phyloP scores from a whole-genome alignment of 1,284 basidiomycete genomes.

The Cronartium quercuum region DNA sequence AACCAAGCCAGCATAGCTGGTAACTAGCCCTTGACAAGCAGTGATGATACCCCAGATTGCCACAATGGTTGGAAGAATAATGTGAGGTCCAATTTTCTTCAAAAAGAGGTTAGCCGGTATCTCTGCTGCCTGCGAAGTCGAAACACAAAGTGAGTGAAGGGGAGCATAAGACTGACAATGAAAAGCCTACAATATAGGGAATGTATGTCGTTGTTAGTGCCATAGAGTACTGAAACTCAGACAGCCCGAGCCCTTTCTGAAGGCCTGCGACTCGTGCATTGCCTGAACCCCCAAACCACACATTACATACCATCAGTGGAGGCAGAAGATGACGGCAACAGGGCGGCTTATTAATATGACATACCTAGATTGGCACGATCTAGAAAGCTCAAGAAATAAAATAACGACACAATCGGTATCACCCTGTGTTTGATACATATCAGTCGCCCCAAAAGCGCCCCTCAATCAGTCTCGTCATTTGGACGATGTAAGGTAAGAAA shows the following conservation, averaged over 20 bases:
- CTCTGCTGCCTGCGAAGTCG: constrained; percentile 32
- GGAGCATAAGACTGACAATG: too few species aligned
- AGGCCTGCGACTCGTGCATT: constrained; percentile 34
- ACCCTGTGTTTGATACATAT: neutral
- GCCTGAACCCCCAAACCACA: too few species aligned
- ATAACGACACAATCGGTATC: constrained; percentile 24
- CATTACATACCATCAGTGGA: neutral
- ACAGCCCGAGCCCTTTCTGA: constrained; percentile 2
- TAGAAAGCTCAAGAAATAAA: constrained; percentile 33
- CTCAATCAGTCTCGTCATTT: neutral
- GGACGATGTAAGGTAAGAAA: too few species aligned
- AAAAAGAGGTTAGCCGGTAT: constrained; percentile 42
- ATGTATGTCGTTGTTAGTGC: constrained; percentile 32
- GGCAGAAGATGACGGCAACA: neutral
- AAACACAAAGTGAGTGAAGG: too few species aligned
- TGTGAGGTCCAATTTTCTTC: constrained; percentile 40
- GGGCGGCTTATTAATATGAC: neutral
- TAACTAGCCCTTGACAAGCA: constrained; percentile 37
- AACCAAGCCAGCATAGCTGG: constrained; percentile 20
- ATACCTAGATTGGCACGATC: constrained; percentile 33
- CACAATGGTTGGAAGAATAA: constrained; percentile 43
- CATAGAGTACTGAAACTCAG: constrained; percentile 31
- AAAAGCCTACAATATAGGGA: constrained; percentile 32
- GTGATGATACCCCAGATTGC: constrained; percentile 43
- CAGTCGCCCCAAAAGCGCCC: neutral